Percentiles rank a stretch among this genome's conserved stretches.
Conservation (phyloP, 257 asterid species). For the Cordia subcordata region DNA sequence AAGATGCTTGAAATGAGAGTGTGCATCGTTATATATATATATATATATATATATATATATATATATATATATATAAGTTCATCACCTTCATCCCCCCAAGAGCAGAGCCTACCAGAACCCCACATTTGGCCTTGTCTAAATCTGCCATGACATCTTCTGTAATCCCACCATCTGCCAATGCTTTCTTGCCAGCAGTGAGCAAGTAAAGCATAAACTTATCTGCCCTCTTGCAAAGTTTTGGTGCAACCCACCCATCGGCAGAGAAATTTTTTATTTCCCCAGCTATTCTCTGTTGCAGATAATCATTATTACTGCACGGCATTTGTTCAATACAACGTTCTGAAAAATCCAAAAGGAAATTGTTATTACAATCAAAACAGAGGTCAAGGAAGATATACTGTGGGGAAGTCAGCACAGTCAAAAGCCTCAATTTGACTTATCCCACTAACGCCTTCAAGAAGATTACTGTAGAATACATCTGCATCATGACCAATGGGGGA, state of each 20-base stretch:
- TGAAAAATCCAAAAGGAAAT: too few relatives aligned
- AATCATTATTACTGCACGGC: too few relatives aligned
- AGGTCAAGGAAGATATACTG: slow-evolving; percentile 25
- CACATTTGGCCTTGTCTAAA: slow-evolving; percentile 37
- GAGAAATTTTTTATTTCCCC: slow-evolving; percentile 45
- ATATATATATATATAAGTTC: neutral
- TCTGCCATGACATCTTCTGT: slow-evolving; percentile 30
- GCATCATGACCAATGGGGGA: slow-evolving; percentile 39
- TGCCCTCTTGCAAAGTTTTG: slow-evolving; percentile 37
- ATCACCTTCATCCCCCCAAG: slow-evolving; percentile 46
- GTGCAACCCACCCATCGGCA: slow-evolving; percentile 38
- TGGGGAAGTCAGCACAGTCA: slow-evolving; percentile 36
- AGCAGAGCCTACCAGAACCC: slow-evolving; percentile 46
- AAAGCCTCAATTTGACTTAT: slow-evolving; percentile 39
- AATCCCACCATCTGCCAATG: slow-evolving; percentile 40
- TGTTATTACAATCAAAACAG: slow-evolving; percentile 1
- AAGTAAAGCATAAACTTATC: slow-evolving; percentile 41
- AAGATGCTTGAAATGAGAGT: too few relatives aligned
- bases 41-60: too few relatives aligned
- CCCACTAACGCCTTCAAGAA: slow-evolving; percentile 49
- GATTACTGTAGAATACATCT: slow-evolving; percentile 32
- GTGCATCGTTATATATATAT: too few relatives aligned
- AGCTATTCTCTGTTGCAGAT: slow-evolving; percentile 37
- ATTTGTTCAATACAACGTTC: too few relatives aligned
- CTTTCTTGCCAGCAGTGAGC: slow-evolving; percentile 47